Evolutionary conservation across 345 rosid genomes (phyloP).

Genomic region (Eucalyptus melliodora): DNA sequence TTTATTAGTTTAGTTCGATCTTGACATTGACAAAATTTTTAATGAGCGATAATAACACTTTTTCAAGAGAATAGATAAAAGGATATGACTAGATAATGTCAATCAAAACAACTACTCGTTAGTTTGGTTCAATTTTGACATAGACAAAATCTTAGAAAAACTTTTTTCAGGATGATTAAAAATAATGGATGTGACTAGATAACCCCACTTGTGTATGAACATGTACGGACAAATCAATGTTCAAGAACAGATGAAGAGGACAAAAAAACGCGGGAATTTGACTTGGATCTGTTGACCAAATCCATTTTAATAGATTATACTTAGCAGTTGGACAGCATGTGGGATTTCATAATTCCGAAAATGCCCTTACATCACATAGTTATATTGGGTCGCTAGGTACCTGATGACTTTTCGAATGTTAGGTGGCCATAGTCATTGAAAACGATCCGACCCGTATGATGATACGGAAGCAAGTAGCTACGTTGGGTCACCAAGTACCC

Average conservation of each 20-base stretch:
- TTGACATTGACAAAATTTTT: accelerated
- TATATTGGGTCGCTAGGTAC: too few species aligned
- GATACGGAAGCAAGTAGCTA: too few species aligned
- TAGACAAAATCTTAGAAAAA: background rate
- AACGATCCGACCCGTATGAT: too few species aligned
- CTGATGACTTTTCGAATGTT: too few species aligned
- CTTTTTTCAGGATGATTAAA: background rate
- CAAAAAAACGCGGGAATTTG: background rate
- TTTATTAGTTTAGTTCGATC: background rate
- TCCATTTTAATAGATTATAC: background rate
- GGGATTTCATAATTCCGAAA: background rate
- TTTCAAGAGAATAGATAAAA: background rate
- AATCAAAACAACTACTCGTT: background rate
- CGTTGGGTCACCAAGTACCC: background rate
- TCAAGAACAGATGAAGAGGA: background rate
- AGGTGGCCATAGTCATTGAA: too few species aligned
- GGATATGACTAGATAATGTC: background rate
- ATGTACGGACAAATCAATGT: background rate
- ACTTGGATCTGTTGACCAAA: background rate
- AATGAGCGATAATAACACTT: background rate
- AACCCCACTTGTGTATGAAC: background rate
- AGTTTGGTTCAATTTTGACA: background rate
- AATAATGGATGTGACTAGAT: background rate
- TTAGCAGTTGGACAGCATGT: background rate
- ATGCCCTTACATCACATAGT: too few species aligned